phyloP scores from a whole-genome alignment of 371 early-diverging fungal species.

The Saksenaea oblongispora region DNA sequence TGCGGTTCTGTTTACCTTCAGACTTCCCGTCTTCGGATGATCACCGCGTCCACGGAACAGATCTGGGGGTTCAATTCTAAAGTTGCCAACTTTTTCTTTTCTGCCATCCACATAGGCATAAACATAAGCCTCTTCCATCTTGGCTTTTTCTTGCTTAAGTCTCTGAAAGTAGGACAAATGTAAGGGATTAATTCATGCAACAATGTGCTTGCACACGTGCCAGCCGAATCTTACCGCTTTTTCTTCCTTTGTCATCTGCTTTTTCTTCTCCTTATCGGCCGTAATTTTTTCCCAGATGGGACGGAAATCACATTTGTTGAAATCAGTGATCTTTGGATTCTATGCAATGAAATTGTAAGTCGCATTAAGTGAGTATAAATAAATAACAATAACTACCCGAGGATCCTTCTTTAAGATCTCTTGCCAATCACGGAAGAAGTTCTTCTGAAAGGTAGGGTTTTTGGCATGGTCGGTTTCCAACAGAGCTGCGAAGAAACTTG shows the following conservation, averaged over 20 bases:
- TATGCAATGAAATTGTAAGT: conserved; percentile 17
- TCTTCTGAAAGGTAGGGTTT: conserved; percentile 84
- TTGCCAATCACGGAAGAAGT: conserved; percentile 91
- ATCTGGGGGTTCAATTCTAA: conserved; percentile 94
- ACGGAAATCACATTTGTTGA: conserved; percentile 89
- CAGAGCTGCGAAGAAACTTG: conserved; percentile 90
- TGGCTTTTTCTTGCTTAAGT: conserved; percentile 73
- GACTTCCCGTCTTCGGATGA: conserved; percentile 92
- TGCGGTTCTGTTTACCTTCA: conserved; percentile 66
- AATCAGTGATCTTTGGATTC: conserved; percentile 75
- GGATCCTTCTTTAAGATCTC: conserved; percentile 64
- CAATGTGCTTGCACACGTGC: conserved; percentile 6
- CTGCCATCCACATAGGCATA: conserved; percentile 84
- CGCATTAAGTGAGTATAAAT: background rate
- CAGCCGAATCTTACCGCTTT: conserved; percentile 58
- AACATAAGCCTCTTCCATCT: conserved; percentile 76
- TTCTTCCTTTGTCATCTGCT: conserved; percentile 87
- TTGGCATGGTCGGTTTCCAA: conserved; percentile 83
- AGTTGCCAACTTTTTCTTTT: conserved; percentile 97
- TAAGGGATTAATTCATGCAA: conserved; percentile 4
- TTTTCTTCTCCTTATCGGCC: conserved; percentile 76
- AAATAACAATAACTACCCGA: conserved; percentile 49
- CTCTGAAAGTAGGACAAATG: conserved; percentile 23
- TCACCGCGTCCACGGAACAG: conserved; percentile 96
- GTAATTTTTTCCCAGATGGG: conserved; percentile 84